phyloP scores from a whole-genome alignment of 1,284 basidiomycete genomes.

The Taiwanofungus camphoratus region DNA sequence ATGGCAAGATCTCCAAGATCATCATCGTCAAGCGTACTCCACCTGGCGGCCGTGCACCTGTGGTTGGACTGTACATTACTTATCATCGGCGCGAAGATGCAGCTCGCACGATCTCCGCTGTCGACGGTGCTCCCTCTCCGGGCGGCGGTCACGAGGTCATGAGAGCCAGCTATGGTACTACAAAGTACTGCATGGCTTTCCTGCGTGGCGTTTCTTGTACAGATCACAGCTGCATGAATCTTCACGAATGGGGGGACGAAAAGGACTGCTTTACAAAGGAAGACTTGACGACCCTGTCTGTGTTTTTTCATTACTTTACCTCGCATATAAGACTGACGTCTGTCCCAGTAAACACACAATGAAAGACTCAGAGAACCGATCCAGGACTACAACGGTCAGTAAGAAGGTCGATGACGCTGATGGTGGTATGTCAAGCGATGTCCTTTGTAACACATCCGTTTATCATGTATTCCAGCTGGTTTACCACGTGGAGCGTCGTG shows the following conservation, averaged over 20 bases:
- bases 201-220: slow-evolving; percentile 84
- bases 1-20: slow-evolving; percentile 97
- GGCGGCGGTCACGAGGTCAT: slow-evolving; percentile 77
- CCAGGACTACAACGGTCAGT: slow-evolving; percentile 39
- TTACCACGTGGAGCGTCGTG: slow-evolving; percentile 83
- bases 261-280: slow-evolving; percentile 95
- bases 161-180: slow-evolving; percentile 93
- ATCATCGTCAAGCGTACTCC: slow-evolving; percentile 87
- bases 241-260: slow-evolving; percentile 98
- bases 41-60: slow-evolving; percentile 67
- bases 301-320: slow-evolving; percentile 15
- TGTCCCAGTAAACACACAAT: slow-evolving; percentile 74
- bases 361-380: slow-evolving; percentile 72
- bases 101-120: slow-evolving; percentile 85
- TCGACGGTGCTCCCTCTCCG: slow-evolving; percentile 87
- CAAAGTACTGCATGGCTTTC: slow-evolving; percentile 97
- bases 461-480: slow-evolving; percentile 32
- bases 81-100: slow-evolving; percentile 96
- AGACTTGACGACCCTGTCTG: slow-evolving; percentile 83
- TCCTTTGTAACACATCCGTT: slow-evolving; percentile 22
- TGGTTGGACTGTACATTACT: slow-evolving; percentile 94
- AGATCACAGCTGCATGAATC: slow-evolving; percentile 87
- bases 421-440: slow-evolving; percentile 37
- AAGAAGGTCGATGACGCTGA: slow-evolving; percentile 58
- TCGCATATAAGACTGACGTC: slow-evolving; percentile 13